Base-by-base conservation (phyloP, 345 rosid species). In the Clausena lansium region DNA sequence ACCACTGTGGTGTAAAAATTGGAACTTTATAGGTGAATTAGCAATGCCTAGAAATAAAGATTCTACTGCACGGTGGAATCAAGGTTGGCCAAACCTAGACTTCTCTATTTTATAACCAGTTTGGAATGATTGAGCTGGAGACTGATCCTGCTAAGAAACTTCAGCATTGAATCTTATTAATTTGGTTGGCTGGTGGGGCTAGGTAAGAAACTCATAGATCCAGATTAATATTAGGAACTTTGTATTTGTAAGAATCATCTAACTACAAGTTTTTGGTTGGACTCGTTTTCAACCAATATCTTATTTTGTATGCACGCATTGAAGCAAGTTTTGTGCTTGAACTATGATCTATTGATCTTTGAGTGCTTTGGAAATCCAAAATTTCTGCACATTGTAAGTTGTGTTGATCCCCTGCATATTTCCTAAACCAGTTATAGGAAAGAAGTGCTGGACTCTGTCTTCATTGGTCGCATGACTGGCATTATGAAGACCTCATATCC, bases 401-500 rank as follows among this genome's bases (percentile, higher is more conserved):
- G 47, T 67, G 30, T 79, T 84, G 72, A 85, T 67, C 33, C 2
- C 73, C 61, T 77, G 50, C 58, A 67, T 58, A 22, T 79, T 57
- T 77, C 24, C 76, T 77, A 57, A 75, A 81, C 77, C 58, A 61
- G 69, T 45, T 81, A 76, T 80, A 92, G 94, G 76, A 82, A 76
- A 68, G 88, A 88, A 67, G 36, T 84, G 74, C 70, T 85, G 74
- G 95, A 92, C 80, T 71, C 88, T 67, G 70, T 87, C 80, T 78
- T 93, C 66, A 83, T 89, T 72, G 76, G 83, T 85, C 83, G 87
- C 66, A 89, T 93, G 54, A 84, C 89, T 61, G 86, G 87, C 80
- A 91, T 92, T 74, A 76, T 92, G 76, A 91, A 86, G 88, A 75
- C 85, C 22, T 84, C 91, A 10, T 81, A 90, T 25, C 86, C 90